These are phyloP conservation scores for Celoporthe dispersa DNA, from an alignment of 2,329 filamentous ascomycete genomes.

Conservation along the genomic window DNA sequence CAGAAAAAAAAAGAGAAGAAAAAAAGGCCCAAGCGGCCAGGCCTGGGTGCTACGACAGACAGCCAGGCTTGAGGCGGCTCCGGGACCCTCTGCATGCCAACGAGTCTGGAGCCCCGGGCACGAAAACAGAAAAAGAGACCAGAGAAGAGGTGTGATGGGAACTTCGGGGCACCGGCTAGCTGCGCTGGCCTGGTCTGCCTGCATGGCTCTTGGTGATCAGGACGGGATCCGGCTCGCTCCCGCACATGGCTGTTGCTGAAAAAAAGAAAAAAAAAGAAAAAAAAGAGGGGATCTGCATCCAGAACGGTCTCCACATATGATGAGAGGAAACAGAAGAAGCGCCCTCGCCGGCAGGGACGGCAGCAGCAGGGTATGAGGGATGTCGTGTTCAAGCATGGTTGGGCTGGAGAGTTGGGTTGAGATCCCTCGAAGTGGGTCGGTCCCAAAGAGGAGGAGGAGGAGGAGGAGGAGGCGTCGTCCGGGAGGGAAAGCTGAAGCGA, in stretches of 20 bases:
- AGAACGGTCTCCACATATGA: constrained; percentile 1
- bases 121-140: neutral
- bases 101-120: neutral
- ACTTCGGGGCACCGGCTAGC: neutral
- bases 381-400: constrained; percentile 23
- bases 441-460: neutral
- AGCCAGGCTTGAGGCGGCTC: neutral
- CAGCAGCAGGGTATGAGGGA: neutral
- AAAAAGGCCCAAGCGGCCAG: neutral
- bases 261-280: neutral
- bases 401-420: constrained; percentile 2
- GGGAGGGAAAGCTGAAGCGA: neutral
- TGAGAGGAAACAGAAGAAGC: neutral
- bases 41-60: neutral
- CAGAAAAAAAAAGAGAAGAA: neutral
- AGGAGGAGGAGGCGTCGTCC: neutral
- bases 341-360: constrained; percentile 12
- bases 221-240: neutral
- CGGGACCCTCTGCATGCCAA: neutral
- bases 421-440: constrained; percentile 10
- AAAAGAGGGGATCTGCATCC: neutral
- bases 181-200: neutral
- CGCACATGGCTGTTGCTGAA: neutral
- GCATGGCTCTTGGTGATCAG: neutral
- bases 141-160: neutral